Base-by-base conservation (phyloP, 352 stramenopile genomes). In the Phytophthora fragariaefolia region DNA sequence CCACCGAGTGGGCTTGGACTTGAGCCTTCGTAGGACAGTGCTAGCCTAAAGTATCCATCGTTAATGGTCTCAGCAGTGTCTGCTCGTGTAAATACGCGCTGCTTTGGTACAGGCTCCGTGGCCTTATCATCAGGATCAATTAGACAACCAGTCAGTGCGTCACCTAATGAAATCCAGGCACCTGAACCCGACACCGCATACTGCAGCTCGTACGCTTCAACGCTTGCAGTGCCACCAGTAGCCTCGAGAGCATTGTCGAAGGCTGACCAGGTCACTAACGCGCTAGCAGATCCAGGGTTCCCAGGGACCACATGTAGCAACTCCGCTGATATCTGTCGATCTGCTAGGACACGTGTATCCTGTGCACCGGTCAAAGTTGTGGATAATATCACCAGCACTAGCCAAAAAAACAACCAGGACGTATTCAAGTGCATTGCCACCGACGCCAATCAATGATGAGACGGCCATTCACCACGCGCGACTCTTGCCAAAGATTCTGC, bases 131-230 rank as follows among this genome's bases (percentile, higher is more conserved):
- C 18, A 3, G 50, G 38, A 30, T 58, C 43, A 30, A 56, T 17
- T 10, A 12, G 18, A 42, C 76, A 70, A 0, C 83, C 82, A 1
- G 76, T 78, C 38, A 90, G 55, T n/a, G 53, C 42, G 22, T 62
- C 36, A 6, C 74, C 68, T 2, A 90, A 49, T 0, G 70, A 76
- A 6, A 52, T 43, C 82, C 80, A 92, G 10, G 58, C 32, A 9
- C 62, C 80, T n/a, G 67, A 71, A 3, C 82, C 81, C 1, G 79
- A 82, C 38, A 76, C 47, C 1, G 79, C 63, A 45, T 77, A 83
- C 53, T 92, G 82, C 43, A 76, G 52, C 64, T 92, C 83, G 40
- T 92, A 92, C 18, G 66, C 72, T 23, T 78, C 43, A 9, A 89
- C 75, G 15, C 66, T 57, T 20, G 67, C 20, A 9, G 47, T 52